A percentile compares a stretch with the other conserved stretches of the same genome.
phyloP scores from a whole-genome alignment of 2,329 filamentous ascomycete genomes.

The Fusarium globosum region DNA sequence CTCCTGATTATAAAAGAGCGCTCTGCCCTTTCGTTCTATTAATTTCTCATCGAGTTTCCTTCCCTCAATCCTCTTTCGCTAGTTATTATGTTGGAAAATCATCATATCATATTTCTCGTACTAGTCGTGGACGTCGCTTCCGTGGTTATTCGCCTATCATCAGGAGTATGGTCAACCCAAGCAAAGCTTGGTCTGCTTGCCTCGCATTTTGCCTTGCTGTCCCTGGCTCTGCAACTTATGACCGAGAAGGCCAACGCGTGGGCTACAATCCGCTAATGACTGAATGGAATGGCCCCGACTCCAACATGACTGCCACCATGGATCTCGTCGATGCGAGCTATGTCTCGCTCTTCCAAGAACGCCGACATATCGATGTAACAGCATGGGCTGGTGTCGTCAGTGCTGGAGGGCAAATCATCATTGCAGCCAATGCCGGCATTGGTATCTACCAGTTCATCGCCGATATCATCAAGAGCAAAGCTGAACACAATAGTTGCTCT shows the following conservation, averaged over 20 bases:
- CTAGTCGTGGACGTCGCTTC: fast-evolving
- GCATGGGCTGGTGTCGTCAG: not conserved
- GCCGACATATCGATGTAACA: not conserved
- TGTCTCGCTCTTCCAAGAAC: not conserved
- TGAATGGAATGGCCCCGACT: not conserved
- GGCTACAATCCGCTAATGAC: not conserved
- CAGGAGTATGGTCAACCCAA: not conserved
- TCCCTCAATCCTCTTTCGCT: not conserved
- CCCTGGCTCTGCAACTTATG: not conserved
- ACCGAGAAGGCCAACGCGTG: not conserved
- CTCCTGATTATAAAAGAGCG: not conserved
- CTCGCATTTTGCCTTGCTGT: not conserved
- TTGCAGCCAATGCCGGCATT: not conserved
- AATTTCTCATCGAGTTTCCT: not conserved
- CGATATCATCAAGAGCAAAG: not conserved
- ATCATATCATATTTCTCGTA: not conserved
- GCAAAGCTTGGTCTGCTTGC: not conserved
- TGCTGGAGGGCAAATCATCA: not conserved
- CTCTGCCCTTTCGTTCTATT: not conserved
- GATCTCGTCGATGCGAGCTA: not conserved
- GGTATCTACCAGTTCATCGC: not conserved
- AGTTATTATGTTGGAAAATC: not conserved
- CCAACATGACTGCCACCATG: not conserved
- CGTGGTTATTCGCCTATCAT: not conserved
- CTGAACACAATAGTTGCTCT: not conserved